A percentile compares a stretch with the other conserved stretches of the same genome.
phyloP scores from a whole-genome alignment of 2,329 filamentous ascomycete genomes.

The Arthrobotrys musiformis region DNA sequence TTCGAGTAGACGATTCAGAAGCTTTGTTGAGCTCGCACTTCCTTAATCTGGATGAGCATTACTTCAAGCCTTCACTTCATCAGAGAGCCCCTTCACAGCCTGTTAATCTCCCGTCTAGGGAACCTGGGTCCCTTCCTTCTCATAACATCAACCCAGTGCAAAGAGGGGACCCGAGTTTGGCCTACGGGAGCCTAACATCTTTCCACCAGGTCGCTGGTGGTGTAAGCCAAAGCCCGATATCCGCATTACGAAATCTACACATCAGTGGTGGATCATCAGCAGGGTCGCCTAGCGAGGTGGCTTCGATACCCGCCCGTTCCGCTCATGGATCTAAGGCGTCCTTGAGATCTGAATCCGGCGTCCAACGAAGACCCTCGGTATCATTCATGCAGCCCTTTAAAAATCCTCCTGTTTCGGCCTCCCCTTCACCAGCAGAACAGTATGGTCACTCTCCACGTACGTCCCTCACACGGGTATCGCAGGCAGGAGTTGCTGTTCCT shows the following conservation, averaged over 20 bases:
- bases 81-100: conserved; percentile 63
- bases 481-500: conserved; percentile 61
- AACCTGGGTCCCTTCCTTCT: conserved; percentile 80
- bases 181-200: conserved; percentile 88
- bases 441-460: conserved; percentile 69
- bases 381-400: conserved; percentile 93
- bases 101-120: conserved; percentile 62
- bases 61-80: conserved; percentile 81
- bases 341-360: conserved; percentile 67
- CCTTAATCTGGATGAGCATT: conserved; percentile 88
- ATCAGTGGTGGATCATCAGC: conserved; percentile 69
- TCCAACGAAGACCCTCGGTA: conserved; percentile 79
- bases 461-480: conserved; percentile 62
- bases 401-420: conserved; percentile 90
- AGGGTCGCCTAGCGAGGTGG: conserved; percentile 67
- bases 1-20: conserved; percentile 90
- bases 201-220: conserved; percentile 82
- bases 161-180: conserved; percentile 75
- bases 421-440: conserved; percentile 70
- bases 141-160: conserved; percentile 66
- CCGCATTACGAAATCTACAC: conserved; percentile 76
- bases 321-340: conserved; percentile 67
- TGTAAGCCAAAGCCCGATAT: conserved; percentile 84
- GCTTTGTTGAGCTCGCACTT: conserved; percentile 90
- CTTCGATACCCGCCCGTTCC: conserved; percentile 65